Conservation (phyloP, 768 basidiomycete species). For the Gymnopilus dilepis region DNA sequence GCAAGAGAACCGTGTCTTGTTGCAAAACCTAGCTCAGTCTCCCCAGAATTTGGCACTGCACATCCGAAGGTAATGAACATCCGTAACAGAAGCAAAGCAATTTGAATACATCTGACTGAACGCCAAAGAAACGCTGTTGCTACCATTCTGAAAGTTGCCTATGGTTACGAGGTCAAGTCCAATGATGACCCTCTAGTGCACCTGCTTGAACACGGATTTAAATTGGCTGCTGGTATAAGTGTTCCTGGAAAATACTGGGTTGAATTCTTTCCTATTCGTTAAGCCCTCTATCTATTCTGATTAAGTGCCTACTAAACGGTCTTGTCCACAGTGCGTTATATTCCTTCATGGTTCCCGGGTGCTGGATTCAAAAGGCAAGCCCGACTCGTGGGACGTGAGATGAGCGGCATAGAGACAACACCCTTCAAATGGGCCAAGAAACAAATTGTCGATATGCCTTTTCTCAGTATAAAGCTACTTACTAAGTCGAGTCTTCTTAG, state of each 20-base stretch:
- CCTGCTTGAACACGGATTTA: constrained; percentile 37
- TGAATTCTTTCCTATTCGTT: constrained; percentile 45
- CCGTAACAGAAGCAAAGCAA: not conserved
- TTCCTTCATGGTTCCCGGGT: constrained; percentile 51
- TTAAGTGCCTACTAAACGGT: not conserved
- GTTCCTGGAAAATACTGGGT: constrained; percentile 44
- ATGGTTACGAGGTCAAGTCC: constrained; percentile 43
- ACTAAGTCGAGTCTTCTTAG: not conserved
- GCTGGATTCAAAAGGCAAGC: constrained; percentile 44
- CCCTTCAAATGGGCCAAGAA: constrained; percentile 39
- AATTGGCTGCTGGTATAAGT: constrained; percentile 26
- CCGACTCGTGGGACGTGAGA: constrained; percentile 15
- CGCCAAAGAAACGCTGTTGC: constrained; percentile 38
- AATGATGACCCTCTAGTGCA: constrained; percentile 40
- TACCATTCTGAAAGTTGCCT: constrained; percentile 42
- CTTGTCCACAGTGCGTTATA: constrained; percentile 36
- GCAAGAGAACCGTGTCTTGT: constrained; percentile 33
- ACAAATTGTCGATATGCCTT: constrained; percentile 33
- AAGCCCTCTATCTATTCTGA: constrained; percentile 12
- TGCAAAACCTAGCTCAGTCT: constrained; percentile 32
- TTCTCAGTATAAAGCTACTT: not conserved
- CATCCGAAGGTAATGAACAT: constrained; percentile 33
- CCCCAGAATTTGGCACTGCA: constrained; percentile 36
- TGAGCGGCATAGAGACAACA: constrained; percentile 27
- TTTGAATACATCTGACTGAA: not conserved